Evolutionary conservation across 805 yeast genomes (phyloP).

Genomic region (Barnettozyma populi): DNA sequence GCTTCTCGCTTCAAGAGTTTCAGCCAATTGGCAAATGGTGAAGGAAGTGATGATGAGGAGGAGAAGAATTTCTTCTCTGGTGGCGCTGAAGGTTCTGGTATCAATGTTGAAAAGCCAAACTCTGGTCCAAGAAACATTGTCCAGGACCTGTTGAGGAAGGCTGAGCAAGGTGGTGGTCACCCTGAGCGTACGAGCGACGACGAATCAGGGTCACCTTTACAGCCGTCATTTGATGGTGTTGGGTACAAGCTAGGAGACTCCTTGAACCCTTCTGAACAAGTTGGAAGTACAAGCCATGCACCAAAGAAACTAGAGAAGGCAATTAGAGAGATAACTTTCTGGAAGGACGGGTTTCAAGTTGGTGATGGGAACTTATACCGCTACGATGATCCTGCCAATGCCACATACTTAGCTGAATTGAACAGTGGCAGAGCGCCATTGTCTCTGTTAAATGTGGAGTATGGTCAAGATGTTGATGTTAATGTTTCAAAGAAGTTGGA

Average conservation of each 20-base stretch:
- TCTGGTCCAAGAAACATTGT: constrained; percentile 38
- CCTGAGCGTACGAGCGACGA: constrained; percentile 24
- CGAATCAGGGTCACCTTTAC: constrained; percentile 32
- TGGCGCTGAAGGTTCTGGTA: constrained; percentile 66
- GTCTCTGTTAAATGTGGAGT: constrained; percentile 70
- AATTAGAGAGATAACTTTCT: constrained; percentile 79
- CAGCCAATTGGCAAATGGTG: constrained; percentile 32
- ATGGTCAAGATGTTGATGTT: constrained; percentile 92
- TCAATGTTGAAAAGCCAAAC: constrained; percentile 72
- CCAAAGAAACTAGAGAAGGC: constrained; percentile 43
- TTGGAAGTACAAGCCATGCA: constrained; percentile 32
- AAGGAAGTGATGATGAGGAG: constrained; percentile 44
- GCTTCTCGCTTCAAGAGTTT: constrained; percentile 34
- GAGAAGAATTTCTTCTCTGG: constrained; percentile 61
- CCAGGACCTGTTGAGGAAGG: constrained; percentile 58
- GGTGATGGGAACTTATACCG: constrained; percentile 85
- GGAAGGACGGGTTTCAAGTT: constrained; percentile 95
- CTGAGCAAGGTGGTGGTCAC: constrained; percentile 55
- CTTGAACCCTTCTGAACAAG: constrained; percentile 27
- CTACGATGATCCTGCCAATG: constrained; percentile 91
- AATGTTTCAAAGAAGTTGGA: constrained; percentile 75
- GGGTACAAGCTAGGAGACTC: constrained; percentile 38
- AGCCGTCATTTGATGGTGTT: constrained; percentile 29
- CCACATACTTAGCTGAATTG: constrained; percentile 68
- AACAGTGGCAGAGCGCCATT: constrained; percentile 91